Conservation (phyloP, 1,139 yeast genomes). For the Pichia sp. region DNA sequence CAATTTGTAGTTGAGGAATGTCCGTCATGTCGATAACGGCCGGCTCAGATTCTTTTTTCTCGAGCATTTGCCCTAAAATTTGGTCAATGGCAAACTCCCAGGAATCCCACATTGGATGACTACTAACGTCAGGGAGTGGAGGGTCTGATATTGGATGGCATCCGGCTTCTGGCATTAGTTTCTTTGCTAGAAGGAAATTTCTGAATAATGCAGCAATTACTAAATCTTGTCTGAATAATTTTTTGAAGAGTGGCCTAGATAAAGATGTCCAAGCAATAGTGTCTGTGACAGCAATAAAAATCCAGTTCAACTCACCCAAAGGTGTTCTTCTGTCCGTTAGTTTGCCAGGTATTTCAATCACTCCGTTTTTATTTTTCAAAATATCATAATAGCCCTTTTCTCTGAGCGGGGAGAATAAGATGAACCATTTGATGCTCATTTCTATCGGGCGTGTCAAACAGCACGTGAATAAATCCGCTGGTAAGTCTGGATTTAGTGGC, state of each 20-base stretch:
- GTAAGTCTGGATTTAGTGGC: conserved; percentile 92
- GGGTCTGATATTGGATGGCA: conserved; percentile 97
- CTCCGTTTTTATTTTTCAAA: conserved; percentile 51
- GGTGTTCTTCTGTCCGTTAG: conserved; percentile 93
- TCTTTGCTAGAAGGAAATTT: conserved; percentile 83
- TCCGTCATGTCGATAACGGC: conserved; percentile 24
- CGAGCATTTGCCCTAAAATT: conserved; percentile 67
- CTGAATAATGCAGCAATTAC: conserved; percentile 96
- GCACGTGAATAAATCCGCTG: conserved; percentile 94
- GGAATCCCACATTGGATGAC: conserved; percentile 95
- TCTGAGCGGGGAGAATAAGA: conserved; percentile 73
- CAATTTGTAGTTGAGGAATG: conserved; percentile 27
- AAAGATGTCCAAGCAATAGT: conserved; percentile 96
- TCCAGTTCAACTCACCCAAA: conserved; percentile 94
- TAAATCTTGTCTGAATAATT: conserved; percentile 88
- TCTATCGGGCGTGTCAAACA: conserved; percentile 95
- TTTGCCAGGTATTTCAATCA: conserved; percentile 80
- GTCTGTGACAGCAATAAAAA: conserved; percentile 95
- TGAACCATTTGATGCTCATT: conserved; percentile 87
- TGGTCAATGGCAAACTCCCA: conserved; percentile 98
- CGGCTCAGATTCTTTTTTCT: conserved; percentile 30
- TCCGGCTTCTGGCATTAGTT: conserved; percentile 90
- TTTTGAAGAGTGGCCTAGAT: conserved; percentile 82
- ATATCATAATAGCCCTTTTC: conserved; percentile 49
- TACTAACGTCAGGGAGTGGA: conserved; percentile 76